Percentiles rank a stretch among this genome's conserved stretches.
These are phyloP conservation scores for Claviceps sp. DNA, from an alignment of 2,329 filamentous ascomycete species.

Conservation along the genomic window DNA sequence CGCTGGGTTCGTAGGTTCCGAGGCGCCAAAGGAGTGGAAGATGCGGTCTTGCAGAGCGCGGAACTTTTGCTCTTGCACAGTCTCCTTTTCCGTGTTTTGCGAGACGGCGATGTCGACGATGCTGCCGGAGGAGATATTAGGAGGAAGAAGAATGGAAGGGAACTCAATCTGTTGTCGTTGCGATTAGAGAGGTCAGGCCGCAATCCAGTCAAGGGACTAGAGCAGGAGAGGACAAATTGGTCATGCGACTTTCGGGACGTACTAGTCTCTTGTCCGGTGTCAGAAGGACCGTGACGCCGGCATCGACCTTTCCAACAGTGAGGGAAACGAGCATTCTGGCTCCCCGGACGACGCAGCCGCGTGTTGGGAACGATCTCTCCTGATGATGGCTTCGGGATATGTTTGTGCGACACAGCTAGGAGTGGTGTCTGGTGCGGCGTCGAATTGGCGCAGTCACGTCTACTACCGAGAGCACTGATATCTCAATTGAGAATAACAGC, in stretches of 20 bases:
- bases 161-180: slow-evolving; percentile 72
- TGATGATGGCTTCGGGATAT: background rate
- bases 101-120: slow-evolving; percentile 96
- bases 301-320: slow-evolving; percentile 98
- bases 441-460: background rate
- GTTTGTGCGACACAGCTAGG: background rate
- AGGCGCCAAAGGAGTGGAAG: slow-evolving; percentile 70
- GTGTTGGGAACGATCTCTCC: background rate
- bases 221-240: no score
- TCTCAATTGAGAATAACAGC: background rate
- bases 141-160: slow-evolving; percentile 88
- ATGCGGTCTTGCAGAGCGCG: slow-evolving; percentile 79
- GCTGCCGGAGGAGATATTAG: slow-evolving; percentile 87
- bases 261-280: slow-evolving; percentile 95
- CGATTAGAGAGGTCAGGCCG: background rate
- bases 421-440: background rate
- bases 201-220: no score
- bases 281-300: slow-evolving; percentile 89
- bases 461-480: background rate
- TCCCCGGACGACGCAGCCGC: background rate
- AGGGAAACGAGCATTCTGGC: slow-evolving; percentile 82
- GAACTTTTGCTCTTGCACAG: slow-evolving; percentile 62
- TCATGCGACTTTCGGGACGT: slow-evolving; percentile 10
- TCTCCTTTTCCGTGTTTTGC: slow-evolving; percentile 71
- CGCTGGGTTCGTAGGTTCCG: slow-evolving; percentile 60